These are phyloP conservation scores for Trypanosoma cruzi DNA, from an alignment of 208 protist species.

Conservation along the genomic window DNA sequence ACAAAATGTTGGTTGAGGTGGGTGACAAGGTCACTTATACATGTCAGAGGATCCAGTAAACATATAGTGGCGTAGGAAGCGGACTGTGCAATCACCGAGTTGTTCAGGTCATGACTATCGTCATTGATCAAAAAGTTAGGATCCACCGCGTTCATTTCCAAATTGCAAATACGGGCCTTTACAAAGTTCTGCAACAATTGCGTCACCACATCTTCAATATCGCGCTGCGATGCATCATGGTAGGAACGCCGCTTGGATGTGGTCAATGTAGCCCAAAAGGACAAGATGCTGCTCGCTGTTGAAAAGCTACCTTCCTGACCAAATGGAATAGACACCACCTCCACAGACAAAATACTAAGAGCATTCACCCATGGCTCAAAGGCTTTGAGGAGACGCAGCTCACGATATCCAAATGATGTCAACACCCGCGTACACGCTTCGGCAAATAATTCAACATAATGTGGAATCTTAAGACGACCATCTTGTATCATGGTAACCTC, in stretches of 20 bases:
- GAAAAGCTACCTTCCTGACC: constrained; percentile 71
- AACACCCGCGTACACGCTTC: constrained; percentile 64
- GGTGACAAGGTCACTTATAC: constrained; percentile 49
- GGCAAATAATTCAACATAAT: constrained; percentile 61
- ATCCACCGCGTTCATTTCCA: constrained; percentile 5
- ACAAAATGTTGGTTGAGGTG: constrained; percentile 56
- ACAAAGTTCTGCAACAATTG: constrained; percentile 56
- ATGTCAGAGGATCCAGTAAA: constrained; percentile 45
- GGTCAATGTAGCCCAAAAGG: constrained; percentile 69
- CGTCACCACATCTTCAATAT: constrained; percentile 54
- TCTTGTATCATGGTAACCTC: constrained; percentile 35
- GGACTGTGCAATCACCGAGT: constrained; percentile 59
- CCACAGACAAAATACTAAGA: constrained; percentile 46
- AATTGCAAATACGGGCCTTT: constrained; percentile 39
- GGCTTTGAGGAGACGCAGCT: constrained; percentile 45
- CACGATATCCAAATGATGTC: constrained; percentile 74
- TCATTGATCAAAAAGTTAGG: constrained; percentile 21
- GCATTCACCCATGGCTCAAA: constrained; percentile 55
- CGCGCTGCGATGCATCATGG: constrained; percentile 30
- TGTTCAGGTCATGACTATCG: constrained; percentile 48
- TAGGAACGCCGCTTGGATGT: constrained; percentile 59
- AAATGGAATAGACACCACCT: constrained; percentile 71
- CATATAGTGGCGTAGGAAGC: constrained; percentile 50
- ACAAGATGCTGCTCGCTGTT: constrained; percentile 60
- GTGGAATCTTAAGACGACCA: constrained; percentile 57